phyloP scores from a whole-genome alignment of 1,139 yeast species.

The Pichia inconspicua region DNA sequence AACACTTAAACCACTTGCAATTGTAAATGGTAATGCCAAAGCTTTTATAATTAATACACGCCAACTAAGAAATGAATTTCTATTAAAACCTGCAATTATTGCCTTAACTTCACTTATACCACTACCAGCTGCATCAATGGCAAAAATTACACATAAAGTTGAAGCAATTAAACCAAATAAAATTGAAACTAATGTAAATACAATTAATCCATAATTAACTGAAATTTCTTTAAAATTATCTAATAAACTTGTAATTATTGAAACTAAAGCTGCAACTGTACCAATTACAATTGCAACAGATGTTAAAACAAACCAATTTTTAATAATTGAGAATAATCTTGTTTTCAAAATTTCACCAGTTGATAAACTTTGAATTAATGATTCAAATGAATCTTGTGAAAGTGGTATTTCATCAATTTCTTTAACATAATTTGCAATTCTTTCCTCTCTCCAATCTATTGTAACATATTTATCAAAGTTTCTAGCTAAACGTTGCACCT shows the following conservation, averaged over 20 bases:
- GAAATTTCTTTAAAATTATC: constrained; percentile 51
- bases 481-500: constrained; percentile 20
- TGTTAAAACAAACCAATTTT: constrained; percentile 71
- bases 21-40: constrained; percentile 76
- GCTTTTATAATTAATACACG: constrained; percentile 70
- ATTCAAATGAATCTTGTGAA: neutral
- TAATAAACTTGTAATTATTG: constrained; percentile 80
- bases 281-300: constrained; percentile 74
- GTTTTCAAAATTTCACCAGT: constrained; percentile 10
- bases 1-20: constrained; percentile 71
- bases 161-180: constrained; percentile 61
- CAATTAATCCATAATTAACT: constrained; percentile 42
- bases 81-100: constrained; percentile 83
- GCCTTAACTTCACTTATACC: constrained; percentile 96
- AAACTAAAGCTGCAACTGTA: constrained; percentile 69
- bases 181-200: constrained; percentile 54
- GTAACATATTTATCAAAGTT: constrained; percentile 57
- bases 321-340: constrained; percentile 38
- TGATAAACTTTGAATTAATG: constrained; percentile 8
- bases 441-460: constrained; percentile 56
- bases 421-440: constrained; percentile 3
- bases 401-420: neutral
- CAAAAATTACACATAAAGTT: constrained; percentile 55
- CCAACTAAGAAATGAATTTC: constrained; percentile 61
- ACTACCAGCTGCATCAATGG: constrained; percentile 93